Conservation (phyloP, 1,284 basidiomycete species). For the Ganoderma boninense region DNA sequence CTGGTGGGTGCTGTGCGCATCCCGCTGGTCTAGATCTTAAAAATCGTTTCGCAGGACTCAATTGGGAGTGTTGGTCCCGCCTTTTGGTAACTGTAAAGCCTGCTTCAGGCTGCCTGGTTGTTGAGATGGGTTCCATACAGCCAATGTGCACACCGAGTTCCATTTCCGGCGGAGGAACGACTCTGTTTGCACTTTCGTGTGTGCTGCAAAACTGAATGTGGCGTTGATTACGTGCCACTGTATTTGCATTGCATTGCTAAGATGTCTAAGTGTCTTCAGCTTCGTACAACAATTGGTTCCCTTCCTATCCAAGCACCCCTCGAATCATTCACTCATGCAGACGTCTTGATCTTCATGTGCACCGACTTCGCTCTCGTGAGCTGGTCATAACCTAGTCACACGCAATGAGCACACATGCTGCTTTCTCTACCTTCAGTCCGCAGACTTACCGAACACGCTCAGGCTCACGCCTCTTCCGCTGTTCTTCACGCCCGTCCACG, state of each 20-base stretch:
- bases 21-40: no score
- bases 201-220: not conserved
- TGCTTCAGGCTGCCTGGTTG: no score
- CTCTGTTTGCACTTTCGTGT: no score
- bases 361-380: conserved; percentile 80
- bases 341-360: conserved; percentile 77
- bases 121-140: no score
- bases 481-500: conserved; percentile 95
- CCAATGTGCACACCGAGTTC: no score
- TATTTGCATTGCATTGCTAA: not conserved
- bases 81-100: no score
- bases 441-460: conserved; percentile 80
- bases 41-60: no score
- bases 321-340: conserved; percentile 6
- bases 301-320: not conserved
- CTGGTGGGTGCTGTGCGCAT: no score
- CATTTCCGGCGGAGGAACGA: conserved; percentile 21
- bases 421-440: not conserved
- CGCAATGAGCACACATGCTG: not conserved
- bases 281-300: not conserved
- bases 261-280: not conserved
- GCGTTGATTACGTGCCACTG: not conserved
- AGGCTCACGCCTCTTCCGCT: conserved; percentile 91
- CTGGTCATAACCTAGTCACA: conserved; percentile 74
- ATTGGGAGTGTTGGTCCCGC: no score